Base-by-base conservation (phyloP, 2,329 filamentous ascomycete species). In the Pseudocercospora musae region DNA sequence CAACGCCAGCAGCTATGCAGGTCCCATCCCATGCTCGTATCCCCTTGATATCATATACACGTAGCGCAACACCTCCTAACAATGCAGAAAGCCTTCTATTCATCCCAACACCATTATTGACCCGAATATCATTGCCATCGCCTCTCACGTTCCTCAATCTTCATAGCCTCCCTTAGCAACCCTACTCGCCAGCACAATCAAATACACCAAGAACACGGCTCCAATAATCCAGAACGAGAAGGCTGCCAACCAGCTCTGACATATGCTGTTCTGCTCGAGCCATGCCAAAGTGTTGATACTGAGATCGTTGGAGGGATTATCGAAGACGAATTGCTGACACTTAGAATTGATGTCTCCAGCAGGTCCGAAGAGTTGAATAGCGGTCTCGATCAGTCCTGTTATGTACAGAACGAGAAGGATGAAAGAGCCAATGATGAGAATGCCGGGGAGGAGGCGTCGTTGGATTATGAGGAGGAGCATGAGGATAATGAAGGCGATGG, bases 141-240 rank as follows among this genome's bases (percentile, higher is more conserved):
- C 15, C 37, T 40, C 27, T 50, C 15, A 29, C 21, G 0, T 29
- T 33, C 40, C 29, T 60, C 49, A 62, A 46, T 72, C 71, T n/a
- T 70, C 71, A 57, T 67, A 64, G 15, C 69, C 70, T 40, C 69
- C 71, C 49, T 70, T 65, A 27, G 72, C 72, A 10, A 75, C 73
- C 69, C 69, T 72, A 57, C 64, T 63, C 20, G 69, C 83, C 79
- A 88, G 83, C 53, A 89, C 75, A 72, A 88, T 84, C 84, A 88
- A 87, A 84, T 85, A 89, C 21, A 88, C 72, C 70, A 87, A 81
- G 69, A 88, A 87, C n/a, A 87, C 81, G 0, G 80, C 80, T 42
- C 85, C 85, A 15, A 88, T 79, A 59, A 89, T 82, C 77, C 85
- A 86, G 69, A 88, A 87, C 9, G 85, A 83, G 69, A 88, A 88